Percentiles rank a stretch among this genome's conserved stretches.
Conservation (phyloP, 129 eudicot genomes). For the Gnaphalium uliginosum region DNA sequence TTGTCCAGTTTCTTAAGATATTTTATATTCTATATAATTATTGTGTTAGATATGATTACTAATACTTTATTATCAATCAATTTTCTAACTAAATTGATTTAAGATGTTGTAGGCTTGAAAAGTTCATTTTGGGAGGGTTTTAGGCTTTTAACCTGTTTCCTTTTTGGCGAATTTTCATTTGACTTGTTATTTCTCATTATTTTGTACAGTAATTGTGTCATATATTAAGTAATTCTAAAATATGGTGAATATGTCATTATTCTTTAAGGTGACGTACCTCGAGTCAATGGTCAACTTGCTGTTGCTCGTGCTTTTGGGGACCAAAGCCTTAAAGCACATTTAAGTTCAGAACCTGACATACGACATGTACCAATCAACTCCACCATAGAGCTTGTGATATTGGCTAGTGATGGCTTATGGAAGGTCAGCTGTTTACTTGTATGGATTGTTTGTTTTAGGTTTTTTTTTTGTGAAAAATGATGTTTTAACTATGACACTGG, state of each 20-base stretch:
- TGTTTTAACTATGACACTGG: neutral
- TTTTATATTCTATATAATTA: neutral
- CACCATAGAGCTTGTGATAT: slow-evolving; percentile 62
- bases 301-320: slow-evolving; percentile 97
- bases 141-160: no score
- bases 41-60: neutral
- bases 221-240: neutral
- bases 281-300: slow-evolving; percentile 91
- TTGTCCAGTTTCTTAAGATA: neutral
- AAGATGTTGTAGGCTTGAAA: neutral
- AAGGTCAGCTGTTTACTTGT: slow-evolving; percentile 50
- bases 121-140: neutral
- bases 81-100: neutral
- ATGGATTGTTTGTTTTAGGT: neutral
- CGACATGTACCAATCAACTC: slow-evolving; percentile 60
- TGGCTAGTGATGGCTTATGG: slow-evolving; percentile 96
- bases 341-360: slow-evolving; percentile 88
- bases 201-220: neutral
- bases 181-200: neutral
- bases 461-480: neutral
- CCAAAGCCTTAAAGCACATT: slow-evolving; percentile 82
- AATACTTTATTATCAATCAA: neutral
- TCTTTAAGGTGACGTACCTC: slow-evolving; percentile 78
- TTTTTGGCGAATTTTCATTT: neutral
- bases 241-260: slow-evolving; percentile 12